Base-by-base conservation (phyloP, 2,329 filamentous ascomycete genomes). In the Verticillium albo-atrum region DNA sequence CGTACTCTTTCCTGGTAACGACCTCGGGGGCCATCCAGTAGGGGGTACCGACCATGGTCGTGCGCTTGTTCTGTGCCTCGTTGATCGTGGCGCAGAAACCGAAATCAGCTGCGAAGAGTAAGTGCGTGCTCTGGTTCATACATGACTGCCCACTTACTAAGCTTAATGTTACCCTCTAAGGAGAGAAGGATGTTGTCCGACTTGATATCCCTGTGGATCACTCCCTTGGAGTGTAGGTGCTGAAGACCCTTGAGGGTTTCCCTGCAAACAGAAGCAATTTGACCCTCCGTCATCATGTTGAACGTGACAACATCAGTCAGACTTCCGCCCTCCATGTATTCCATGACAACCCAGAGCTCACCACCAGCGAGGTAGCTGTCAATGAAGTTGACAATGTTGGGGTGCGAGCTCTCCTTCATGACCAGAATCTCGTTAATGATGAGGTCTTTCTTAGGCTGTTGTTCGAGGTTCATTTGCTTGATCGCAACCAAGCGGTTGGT, bases 21-120 rank as follows among this genome's bases (percentile, higher is more conserved):
- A 99, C 94, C 76, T 99, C 95, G 3, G 95, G 95, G 1, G 95
- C 95, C 95, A 99, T 99, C 95, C 95, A 99, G 76, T 99, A 99
- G 2, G 95, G 95, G 7, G 95, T 98, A 58, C 95, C 95, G 52
- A 99, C 95, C 95, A 98, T 99, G 15, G 95, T 99, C 4, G 93
- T 98, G 61, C 95, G 90, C 82, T 98, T 98, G 77, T 93, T 96
- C 68, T 97, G 93, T 28, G 90, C 89, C 70, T 98, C 94, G 71
- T 97, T 98, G 76, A 98, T 97, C 71, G 97, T 96, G 26, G 95
- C 95, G 74, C 95, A 98, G 79, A 99, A 99, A 14, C 95, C 95
- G 70, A 99, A 98, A 80, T 99, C 95, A 69, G 94, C 92, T 96
- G 64, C 47, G 61, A 27, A 12, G 25, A n/a, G 62, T 79, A 72